These are phyloP conservation scores for Brassica incana DNA, from an alignment of 345 rosid species.

Conservation along the genomic window DNA sequence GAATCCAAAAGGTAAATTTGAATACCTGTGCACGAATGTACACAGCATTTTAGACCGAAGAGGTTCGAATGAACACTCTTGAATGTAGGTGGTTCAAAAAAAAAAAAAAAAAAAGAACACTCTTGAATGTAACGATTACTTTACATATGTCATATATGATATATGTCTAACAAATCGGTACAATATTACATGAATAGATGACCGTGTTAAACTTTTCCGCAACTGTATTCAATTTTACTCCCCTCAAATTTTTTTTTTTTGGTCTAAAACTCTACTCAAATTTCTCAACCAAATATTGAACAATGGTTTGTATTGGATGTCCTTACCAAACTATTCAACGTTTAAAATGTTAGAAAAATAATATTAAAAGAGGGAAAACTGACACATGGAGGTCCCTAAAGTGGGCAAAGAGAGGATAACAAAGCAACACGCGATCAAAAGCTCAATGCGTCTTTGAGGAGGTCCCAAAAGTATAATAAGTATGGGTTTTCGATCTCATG, in stretches of 20 bases:
- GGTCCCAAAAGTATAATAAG: constrained; percentile 33
- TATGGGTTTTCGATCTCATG: constrained; percentile 34
- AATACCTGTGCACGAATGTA: no score
- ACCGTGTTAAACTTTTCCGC: neutral
- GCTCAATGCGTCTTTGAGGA: constrained; percentile 24
- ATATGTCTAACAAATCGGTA: neutral
- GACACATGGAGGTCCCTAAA: constrained; percentile 37
- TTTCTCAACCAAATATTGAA: neutral
- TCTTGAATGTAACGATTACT: neutral
- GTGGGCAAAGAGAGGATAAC: constrained; percentile 35
- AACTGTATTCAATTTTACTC: neutral
- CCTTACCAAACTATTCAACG: neutral
- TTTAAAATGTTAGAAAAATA: neutral
- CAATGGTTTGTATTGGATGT: constrained; percentile 3
- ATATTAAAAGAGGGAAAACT: neutral
- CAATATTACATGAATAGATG: neutral
- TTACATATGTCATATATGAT: neutral
- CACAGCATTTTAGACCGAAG: constrained; percentile 2
- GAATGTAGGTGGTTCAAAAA: neutral
- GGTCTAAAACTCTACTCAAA: neutral
- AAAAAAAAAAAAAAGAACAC: neutral
- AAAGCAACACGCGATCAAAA: constrained; percentile 37
- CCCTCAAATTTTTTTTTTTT: no score
- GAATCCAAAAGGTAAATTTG: no score
- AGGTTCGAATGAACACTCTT: neutral